A percentile compares a stretch with the other conserved stretches of the same genome.
phyloP scores from a whole-genome alignment of 352 stramenopile species.

The Pythium aquatile region DNA sequence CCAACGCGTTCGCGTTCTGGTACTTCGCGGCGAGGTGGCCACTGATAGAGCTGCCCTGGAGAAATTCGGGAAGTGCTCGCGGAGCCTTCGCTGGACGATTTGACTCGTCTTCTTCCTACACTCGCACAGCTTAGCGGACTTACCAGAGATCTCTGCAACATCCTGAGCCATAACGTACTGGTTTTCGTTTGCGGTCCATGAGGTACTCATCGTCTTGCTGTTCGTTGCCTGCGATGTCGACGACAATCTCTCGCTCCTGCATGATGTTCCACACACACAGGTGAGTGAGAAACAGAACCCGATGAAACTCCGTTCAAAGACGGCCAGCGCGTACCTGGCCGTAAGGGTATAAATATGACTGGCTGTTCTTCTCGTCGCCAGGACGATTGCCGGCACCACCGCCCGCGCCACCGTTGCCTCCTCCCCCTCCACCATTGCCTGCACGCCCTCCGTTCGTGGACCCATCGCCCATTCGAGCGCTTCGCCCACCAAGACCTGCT shows the following conservation, averaged over 20 bases:
- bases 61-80: constrained; percentile 71
- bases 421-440: constrained; percentile 42
- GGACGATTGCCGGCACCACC: constrained; percentile 33
- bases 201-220: constrained; percentile 81
- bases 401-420: constrained; percentile 35
- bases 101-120: constrained; percentile 51
- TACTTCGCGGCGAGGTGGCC: constrained; percentile 85
- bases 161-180: constrained; percentile 24
- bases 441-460: constrained; percentile 33
- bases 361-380: constrained; percentile 60
- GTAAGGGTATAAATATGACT: constrained; percentile 85
- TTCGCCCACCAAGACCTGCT: constrained; percentile 72
- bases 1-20: constrained; percentile 22
- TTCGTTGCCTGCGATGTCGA: constrained; percentile 80
- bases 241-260: constrained; percentile 81
- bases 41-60: constrained; percentile 85
- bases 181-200: constrained; percentile 67
- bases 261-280: not conserved
- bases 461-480: constrained; percentile 38
- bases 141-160: not conserved
- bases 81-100: constrained; percentile 58
- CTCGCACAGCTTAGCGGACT: not conserved
- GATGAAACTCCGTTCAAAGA: not conserved
- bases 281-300: not conserved
- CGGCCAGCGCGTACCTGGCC: constrained; percentile 39